phyloP scores from a whole-genome alignment of 2,329 filamentous ascomycete genomes.

The Penicillium fuscoglaucum region DNA sequence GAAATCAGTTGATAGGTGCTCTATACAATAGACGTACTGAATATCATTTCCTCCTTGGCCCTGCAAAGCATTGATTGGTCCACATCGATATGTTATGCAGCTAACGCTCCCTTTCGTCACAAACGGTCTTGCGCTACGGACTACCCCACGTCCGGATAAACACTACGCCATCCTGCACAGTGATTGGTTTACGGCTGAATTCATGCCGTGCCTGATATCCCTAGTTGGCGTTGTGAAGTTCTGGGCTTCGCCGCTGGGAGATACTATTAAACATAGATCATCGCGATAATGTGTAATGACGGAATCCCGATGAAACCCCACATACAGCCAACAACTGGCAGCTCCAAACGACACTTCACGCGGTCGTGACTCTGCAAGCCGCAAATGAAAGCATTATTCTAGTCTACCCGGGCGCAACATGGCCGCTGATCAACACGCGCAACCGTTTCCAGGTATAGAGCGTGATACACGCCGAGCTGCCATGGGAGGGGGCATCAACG shows the following conservation, averaged over 20 bases:
- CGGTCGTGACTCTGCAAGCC: too few relatives aligned
- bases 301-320: neutral
- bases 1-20: neutral
- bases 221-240: conserved; percentile 48
- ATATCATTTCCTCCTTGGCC: neutral
- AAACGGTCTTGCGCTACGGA: conserved; percentile 1
- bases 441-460: conserved; percentile 51
- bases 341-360: too few relatives aligned
- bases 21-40: neutral
- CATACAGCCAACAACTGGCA: conserved; percentile 50
- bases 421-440: conserved; percentile 50
- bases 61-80: conserved; percentile 16
- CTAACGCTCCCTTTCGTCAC: conserved; percentile 15
- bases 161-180: conserved; percentile 48
- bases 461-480: conserved; percentile 45
- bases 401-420: conserved; percentile 48
- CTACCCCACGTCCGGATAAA: too few relatives aligned
- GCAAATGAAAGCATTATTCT: conserved; percentile 47
- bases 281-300: neutral
- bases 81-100: conserved; percentile 15
- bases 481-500: conserved; percentile 51
- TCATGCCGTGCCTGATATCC: conserved; percentile 48
- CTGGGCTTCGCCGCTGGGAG: conserved; percentile 40
- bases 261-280: neutral
- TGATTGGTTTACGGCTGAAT: conserved; percentile 47